A percentile compares a stretch with the other conserved stretches of the same genome.
These are phyloP conservation scores for Diversispora epigaea DNA, from an alignment of 192 early-diverging fungal species.

Conservation along the genomic window DNA sequence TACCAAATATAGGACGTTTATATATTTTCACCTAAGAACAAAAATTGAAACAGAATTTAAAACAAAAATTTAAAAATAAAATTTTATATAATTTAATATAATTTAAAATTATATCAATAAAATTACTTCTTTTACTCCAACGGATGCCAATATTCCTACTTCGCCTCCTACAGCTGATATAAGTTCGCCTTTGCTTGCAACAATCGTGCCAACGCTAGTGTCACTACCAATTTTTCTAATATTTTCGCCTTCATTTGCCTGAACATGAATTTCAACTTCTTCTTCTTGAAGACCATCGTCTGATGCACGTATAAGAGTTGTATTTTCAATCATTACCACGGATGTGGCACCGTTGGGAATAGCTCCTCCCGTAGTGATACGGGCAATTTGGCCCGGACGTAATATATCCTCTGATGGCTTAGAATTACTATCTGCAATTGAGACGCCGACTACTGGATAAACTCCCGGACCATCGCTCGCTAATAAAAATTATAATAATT, in stretches of 20 bases:
- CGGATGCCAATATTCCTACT: conserved; percentile 77
- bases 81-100: conserved; percentile 4
- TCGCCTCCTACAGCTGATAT: conserved; percentile 78
- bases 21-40: conserved; percentile 53
- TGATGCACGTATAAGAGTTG: conserved; percentile 59
- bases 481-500: conserved; percentile 9
- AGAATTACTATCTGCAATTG: conserved; percentile 50
- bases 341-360: conserved; percentile 81
- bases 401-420: conserved; percentile 37
- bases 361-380: conserved; percentile 86
- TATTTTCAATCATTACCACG: conserved; percentile 98
- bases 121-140: conserved; percentile 62
- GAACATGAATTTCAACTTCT: conserved; percentile 48
- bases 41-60: neutral
- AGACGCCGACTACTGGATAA: conserved; percentile 64
- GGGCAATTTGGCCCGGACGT: conserved; percentile 61
- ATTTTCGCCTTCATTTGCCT: conserved; percentile 54
- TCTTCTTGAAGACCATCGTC: conserved; percentile 61
- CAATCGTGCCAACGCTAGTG: conserved; percentile 57
- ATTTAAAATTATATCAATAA: neutral
- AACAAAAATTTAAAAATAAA: neutral
- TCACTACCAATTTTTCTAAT: conserved; percentile 85
- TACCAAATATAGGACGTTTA: conserved; percentile 67
- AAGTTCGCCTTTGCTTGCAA: conserved; percentile 56
- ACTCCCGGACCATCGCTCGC: conserved; percentile 78